Base-by-base conservation (phyloP, 371 early-diverging fungal species). In the Circinella umbellata region DNA sequence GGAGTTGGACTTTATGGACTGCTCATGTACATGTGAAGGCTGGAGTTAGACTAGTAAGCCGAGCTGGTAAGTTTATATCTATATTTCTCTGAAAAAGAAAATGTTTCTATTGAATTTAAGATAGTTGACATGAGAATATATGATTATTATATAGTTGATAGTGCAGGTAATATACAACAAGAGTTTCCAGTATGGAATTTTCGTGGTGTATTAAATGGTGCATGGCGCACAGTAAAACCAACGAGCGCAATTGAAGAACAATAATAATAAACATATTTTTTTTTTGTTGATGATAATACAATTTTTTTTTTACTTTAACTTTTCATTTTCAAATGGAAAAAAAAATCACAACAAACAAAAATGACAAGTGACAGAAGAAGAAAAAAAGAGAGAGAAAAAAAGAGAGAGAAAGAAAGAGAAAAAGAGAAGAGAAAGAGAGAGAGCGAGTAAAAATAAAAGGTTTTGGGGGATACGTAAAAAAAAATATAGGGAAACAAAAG, bases 1-100 rank as follows among this genome's bases (percentile, higher is more conserved):
- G 94, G 93, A 83, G 91, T 18, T 94, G 94, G 94, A 89, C 88
- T 61, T 76, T 92, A 39, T 95, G 95, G 95, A 75, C 84, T n/a
- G 88, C 83, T 49, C 74, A 65, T 11, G 77, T 91, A 17, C 48
- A 76, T n/a, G 69, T 72, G 4, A 67, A 67, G 27, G 54, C 67
- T 62, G 69, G 66, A 36, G 68, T 74, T 27, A 71, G 82, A 20
- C 82, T 95, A 54, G 78, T 90, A 20, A 86, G 91, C 55, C 80
- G 95, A 42, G 94, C 94, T 35, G 92, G 93, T 88, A 81, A 70
- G 74, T 69, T 27, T 27, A 34, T 11, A 42, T 11, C 11, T 42
- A 42, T 42, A 42, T 42, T 42, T 42, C 11, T 27, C 2, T 27
- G 27, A 27, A 27, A 27, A 27, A 27, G 27, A 27, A 27, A 27